These are phyloP conservation scores for Jatropha multifida DNA, from an alignment of 441 rosid species.

Conservation along the genomic window DNA sequence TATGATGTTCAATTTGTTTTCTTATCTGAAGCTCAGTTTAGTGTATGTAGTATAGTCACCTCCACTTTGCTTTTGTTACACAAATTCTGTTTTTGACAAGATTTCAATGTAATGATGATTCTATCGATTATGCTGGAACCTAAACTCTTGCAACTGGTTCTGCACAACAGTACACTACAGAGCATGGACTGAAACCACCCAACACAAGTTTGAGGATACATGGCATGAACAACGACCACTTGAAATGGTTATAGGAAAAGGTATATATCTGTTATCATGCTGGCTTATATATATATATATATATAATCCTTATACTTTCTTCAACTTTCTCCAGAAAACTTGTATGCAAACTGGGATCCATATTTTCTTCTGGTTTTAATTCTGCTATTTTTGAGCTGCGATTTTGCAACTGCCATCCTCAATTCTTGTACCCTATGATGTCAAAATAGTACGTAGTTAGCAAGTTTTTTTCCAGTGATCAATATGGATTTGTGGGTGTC, in stretches of 20 bases:
- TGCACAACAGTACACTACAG: constrained; percentile 67
- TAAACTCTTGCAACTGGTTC: constrained; percentile 23
- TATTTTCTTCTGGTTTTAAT: neutral
- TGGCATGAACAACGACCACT: constrained; percentile 82
- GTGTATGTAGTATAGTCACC: neutral
- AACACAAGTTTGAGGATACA: constrained; percentile 90
- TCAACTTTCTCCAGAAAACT: constrained; percentile 7
- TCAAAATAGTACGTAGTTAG: neutral
- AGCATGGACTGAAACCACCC: constrained; percentile 77
- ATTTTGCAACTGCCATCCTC: neutral
- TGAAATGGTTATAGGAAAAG: constrained; percentile 87
- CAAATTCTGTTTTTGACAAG: neutral
- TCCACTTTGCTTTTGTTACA: neutral
- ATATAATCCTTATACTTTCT: neutral
- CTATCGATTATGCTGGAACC: constrained; percentile 1
- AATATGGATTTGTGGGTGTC: neutral
- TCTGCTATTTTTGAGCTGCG: neutral
- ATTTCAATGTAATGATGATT: constrained; percentile 1
- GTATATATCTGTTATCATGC: constrained; percentile 33
- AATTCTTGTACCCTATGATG: neutral
- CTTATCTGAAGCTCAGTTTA: constrained; percentile 2
- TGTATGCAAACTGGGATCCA: neutral
- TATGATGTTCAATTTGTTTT: neutral
- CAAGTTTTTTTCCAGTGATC: neutral
- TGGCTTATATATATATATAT: neutral